Base-by-base conservation (phyloP, 768 basidiomycete species). In the Suillus luteus region DNA sequence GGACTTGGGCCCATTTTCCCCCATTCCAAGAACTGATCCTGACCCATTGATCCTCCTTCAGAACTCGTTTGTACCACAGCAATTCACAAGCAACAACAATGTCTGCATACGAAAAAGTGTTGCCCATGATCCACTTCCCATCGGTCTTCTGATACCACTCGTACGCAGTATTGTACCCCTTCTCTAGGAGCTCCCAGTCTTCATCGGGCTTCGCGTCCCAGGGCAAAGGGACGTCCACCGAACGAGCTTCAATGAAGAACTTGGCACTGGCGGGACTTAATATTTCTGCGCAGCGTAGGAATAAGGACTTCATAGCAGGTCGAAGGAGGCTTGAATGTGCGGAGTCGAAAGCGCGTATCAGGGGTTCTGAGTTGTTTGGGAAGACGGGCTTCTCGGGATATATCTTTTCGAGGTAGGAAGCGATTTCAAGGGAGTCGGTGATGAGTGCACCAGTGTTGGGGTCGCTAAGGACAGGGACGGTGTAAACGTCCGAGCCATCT, bases 181-280 rank as follows among this genome's bases (percentile, higher is more conserved):
- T 66, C 65, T 76, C 68, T 0, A 69, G 46, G 44, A 33, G 40
- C 27, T 19, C 58, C 75, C 69, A 78, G 52, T 77, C 72, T 9
- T 58, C 73, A 7, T 71, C 71, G 15, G 75, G 68, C 55, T 64
- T 70, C 15, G 78, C 76, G 35, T 82, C 80, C 59, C 86, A 64
- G 15, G 70, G 69, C 46, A 65, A 71, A 5, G 79, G 80, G 52
- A 78, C 71, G 2, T 9, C n/a, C 2, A 17, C 62, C 61, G 77
- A 75, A 41, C 80, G 70, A 3, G 77, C 79, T 22, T 62, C 55
- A 24, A 77, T 67, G 65, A 82, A 85, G 69, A 78, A 79, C 31
- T 69, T 73, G 46, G 65, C 63, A 62, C 81, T 82, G 46, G 63
- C 64, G 6, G 75, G 71, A 40, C 72, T 76, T 63, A 85, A 64